Base-by-base conservation (phyloP, 1,284 basidiomycete genomes). In the Malassezia globosa region DNA sequence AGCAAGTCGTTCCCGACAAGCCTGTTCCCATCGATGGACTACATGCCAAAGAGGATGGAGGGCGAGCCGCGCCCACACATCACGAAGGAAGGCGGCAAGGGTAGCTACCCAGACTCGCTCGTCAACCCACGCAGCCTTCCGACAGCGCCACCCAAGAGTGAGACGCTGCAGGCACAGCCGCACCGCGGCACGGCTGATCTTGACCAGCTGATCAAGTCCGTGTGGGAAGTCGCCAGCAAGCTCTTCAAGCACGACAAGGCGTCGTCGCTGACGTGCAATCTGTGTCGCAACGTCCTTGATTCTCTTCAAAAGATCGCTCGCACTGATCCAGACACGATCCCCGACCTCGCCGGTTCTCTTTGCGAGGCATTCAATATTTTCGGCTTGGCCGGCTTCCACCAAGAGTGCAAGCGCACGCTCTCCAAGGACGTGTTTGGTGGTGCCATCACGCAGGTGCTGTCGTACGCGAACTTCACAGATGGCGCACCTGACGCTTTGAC, bases 231-330 rank as follows among this genome's bases (percentile, higher is more conserved):
- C 23, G 36, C 24, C 83, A 6, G 77, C 77, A 4, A 74, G 71
- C 77, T 79, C 6, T 73, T 77, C 55, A 47, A 55, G 44, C 54
- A 60, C 26, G 33, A 37, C 64, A 74, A 26, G 54, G 43, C 45
- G 8, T 70, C 27, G 69, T 73, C 35, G 73, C 77, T 67, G 23
- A 63, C 58, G 19, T 86, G 84, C 65, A 76, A 78, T 5, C 76
- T 75, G 55, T 86, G 84, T 69, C 77, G 79, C 54, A 76, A 80
- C 4, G 73, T 76, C 3, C 75, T 86, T 14, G 78, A 81, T 55
- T 72, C 80, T 18, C 79, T 77, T 49, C 83, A 85, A 64, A 79
- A 82, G 59, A 75, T 85, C 34, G 77, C 80, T 0, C 71, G 81
- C 39, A 78, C 80, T n/a, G 78, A 78, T 19, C 82, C 83, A 3